A percentile compares a stretch with the other conserved stretches of the same genome.
Evolutionary conservation across 768 basidiomycete species (phyloP).

Genomic region (Lenzites betulinus): DNA sequence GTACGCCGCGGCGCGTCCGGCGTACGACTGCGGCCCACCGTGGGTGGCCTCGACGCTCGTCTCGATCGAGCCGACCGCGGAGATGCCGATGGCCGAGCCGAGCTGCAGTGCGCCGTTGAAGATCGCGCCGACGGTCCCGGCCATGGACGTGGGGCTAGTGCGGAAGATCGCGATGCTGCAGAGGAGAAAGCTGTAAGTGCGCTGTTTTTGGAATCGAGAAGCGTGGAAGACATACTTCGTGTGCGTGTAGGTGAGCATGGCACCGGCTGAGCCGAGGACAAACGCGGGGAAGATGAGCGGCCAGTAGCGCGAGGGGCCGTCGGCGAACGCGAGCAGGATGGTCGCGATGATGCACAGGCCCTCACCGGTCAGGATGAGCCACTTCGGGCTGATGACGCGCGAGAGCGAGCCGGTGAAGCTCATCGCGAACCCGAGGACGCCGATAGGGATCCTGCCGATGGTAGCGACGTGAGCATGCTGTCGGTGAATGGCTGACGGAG

Average conservation of each 20-base stretch:
- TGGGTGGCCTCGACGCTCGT: slow-evolving; percentile 41
- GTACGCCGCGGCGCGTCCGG: slow-evolving; percentile 46
- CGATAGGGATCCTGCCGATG: slow-evolving; percentile 39
- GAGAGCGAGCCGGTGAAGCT: slow-evolving; percentile 43
- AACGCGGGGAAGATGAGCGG: slow-evolving; percentile 51
- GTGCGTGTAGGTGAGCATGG: slow-evolving; percentile 47
- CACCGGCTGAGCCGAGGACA: slow-evolving; percentile 47
- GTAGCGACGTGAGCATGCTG: too few species aligned
- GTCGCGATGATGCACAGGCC: slow-evolving; percentile 41
- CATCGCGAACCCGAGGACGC: slow-evolving; percentile 39
- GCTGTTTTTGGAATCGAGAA: not conserved
- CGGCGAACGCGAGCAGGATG: slow-evolving; percentile 44
- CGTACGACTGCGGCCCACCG: slow-evolving; percentile 36
- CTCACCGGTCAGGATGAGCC: slow-evolving; percentile 47
- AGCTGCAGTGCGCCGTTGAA: slow-evolving; percentile 57
- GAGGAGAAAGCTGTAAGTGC: not conserved
- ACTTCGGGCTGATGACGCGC: slow-evolving; percentile 41
- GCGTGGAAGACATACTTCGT: slow-evolving; percentile 43
- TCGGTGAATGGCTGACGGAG: not conserved
- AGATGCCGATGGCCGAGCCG: slow-evolving; percentile 52
- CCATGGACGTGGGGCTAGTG: slow-evolving; percentile 47
- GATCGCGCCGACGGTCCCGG: slow-evolving; percentile 57
- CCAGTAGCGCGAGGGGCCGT: slow-evolving; percentile 48
- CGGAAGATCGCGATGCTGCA: slow-evolving; percentile 53
- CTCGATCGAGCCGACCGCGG: slow-evolving; percentile 51